These are phyloP conservation scores for Corynascus novoguineensis DNA, from an alignment of 495 filamentous ascomycete species.

Conservation along the genomic window DNA sequence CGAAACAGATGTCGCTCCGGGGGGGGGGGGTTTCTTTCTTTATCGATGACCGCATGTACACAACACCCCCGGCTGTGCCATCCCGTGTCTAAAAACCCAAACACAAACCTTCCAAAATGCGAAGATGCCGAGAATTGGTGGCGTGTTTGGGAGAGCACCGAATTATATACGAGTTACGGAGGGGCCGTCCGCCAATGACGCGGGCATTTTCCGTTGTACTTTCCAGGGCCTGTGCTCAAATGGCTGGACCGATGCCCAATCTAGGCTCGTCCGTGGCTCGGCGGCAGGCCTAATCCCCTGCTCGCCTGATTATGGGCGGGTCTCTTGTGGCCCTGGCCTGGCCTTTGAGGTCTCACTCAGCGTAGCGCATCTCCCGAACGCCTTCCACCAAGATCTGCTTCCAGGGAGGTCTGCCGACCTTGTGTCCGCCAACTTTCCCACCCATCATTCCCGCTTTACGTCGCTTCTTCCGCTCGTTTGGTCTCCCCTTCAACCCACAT, in stretches of 20 bases:
- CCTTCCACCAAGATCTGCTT: not conserved
- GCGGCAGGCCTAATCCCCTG: constrained; percentile 10
- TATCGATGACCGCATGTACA: no score
- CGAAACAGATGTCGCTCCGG: not conserved
- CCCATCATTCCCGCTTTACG: not conserved
- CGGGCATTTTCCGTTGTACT: not conserved
- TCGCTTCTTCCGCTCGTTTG: not conserved
- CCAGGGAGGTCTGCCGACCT: not conserved
- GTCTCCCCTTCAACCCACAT: not conserved
- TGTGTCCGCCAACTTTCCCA: not conserved
- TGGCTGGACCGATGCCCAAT: not conserved
- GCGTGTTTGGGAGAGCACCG: no score
- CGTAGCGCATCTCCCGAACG: not conserved
- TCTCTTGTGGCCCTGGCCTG: not conserved
- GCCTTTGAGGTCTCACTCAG: constrained; percentile 7
- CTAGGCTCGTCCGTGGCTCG: no score
- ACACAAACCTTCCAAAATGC: no score
- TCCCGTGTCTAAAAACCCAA: no score
- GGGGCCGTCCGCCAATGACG: not conserved
- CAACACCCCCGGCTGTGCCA: no score
- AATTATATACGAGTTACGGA: constrained; percentile 6
- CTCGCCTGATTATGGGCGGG: not conserved
- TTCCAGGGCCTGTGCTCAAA: constrained; percentile 1
- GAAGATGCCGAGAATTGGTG: no score
- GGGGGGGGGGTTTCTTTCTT: not conserved